Percentiles rank a stretch among this genome's conserved stretches.
These are phyloP conservation scores for Cenchrus purpureus DNA, from an alignment of 176 grass and related monocot genomes.

Conservation along the genomic window DNA sequence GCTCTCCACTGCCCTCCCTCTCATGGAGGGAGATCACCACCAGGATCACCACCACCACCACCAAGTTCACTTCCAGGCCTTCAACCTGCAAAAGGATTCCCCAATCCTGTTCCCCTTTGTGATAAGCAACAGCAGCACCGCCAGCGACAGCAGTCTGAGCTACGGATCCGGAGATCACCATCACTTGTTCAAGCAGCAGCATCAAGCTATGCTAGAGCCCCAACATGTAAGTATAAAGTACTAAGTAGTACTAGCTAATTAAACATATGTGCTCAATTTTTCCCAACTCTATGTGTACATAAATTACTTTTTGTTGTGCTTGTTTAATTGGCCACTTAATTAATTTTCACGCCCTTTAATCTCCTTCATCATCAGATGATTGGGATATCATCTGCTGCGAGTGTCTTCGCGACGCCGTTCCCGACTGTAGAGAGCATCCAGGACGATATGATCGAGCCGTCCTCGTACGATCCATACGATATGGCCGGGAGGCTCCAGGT, in stretches of 20 bases:
- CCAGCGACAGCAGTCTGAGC: constrained; percentile 39
- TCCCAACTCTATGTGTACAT: neutral
- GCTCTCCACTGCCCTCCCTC: constrained; percentile 62
- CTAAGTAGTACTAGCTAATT: neutral
- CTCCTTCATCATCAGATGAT: constrained; percentile 37
- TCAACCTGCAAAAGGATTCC: constrained; percentile 62
- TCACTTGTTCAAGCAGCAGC: constrained; percentile 49
- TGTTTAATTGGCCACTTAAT: neutral
- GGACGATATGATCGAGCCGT: constrained; percentile 59
- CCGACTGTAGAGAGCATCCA: constrained; percentile 68
- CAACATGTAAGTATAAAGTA: constrained; percentile 36
- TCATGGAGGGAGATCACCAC: constrained; percentile 66
- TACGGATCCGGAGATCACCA: constrained; percentile 46
- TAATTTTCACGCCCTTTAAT: neutral
- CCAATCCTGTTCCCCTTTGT: constrained; percentile 62
- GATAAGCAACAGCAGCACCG: constrained; percentile 53
- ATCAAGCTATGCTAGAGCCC: constrained; percentile 38
- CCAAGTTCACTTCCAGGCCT: constrained; percentile 63
- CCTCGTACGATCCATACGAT: constrained; percentile 57
- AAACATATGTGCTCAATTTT: neutral
- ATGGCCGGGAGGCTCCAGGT: constrained; percentile 29
- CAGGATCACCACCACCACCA: constrained; percentile 52
- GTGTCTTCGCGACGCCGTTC: constrained; percentile 28
- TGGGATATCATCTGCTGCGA: constrained; percentile 34
- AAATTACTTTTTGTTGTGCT: neutral